Base-by-base conservation (phyloP, 805 yeast species). In the Pichia rugopelliculosa region DNA sequence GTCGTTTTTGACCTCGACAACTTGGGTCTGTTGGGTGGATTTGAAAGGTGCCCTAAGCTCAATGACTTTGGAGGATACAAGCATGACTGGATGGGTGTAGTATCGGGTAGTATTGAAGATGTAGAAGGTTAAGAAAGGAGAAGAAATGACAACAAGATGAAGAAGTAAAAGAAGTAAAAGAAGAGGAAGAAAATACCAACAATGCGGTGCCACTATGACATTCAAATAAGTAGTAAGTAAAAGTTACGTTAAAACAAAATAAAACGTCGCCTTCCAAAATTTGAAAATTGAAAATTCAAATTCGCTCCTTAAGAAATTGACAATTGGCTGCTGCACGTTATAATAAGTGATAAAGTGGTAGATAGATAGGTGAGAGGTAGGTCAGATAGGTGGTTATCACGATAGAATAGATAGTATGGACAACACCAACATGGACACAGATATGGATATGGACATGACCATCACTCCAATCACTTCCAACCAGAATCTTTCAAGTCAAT, bases 41-140 rank as follows among this genome's bases (percentile, higher is more conserved):
- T 85, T 77, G 64, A 87, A 81, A 39, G 95, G 88, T 51, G 90
- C 95, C 30, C 33, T 25, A 18, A 45, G 39, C 12, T 48, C 49
- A 20, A 48, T 23, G 15, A 40, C 21, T 25, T 41, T 48, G 15
- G 37, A 12, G 3, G 44, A 39, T 17, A 42, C 17, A 18, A 41
- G 34, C 49, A 48, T 39, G 41, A 17, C 6, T 23, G 15, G 3
- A 13, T 7, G 21, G 2, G 37, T 18, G 22, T n/a, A n/a, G n/a
- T n/a, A n/a, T n/a, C n/a, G n/a, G n/a, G n/a, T n/a, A n/a, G n/a
- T n/a, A n/a, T n/a, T n/a, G n/a, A 3, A 6, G 37, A 6, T 21
- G 13, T 21, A 10, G 37, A 10, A 18, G 37, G 37, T 4, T 18
- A 15, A 9, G 10, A n/a, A 6, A n/a, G 3, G 7, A n/a, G 18